phyloP scores from a whole-genome alignment of 257 asterid genomes.

The Ligustrum vulgare region DNA sequence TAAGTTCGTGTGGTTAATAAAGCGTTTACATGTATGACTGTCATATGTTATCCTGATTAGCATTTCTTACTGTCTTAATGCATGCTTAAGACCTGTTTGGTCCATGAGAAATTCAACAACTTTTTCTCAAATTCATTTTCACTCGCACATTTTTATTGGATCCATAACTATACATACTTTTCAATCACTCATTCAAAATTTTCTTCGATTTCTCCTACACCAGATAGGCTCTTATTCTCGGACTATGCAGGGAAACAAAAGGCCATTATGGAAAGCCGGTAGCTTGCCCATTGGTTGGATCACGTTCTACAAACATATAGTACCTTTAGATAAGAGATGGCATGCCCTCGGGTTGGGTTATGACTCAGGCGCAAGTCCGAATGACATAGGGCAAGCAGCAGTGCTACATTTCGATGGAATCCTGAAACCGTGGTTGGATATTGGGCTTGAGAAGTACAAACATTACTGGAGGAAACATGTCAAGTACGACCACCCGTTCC shows the following conservation, averaged over 20 bases:
- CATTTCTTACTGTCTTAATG: background rate
- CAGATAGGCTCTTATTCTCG: background rate
- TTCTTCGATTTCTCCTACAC: no score
- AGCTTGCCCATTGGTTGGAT: conserved; percentile 90
- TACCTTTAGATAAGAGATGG: conserved; percentile 66
- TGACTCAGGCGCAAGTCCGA: conserved; percentile 47
- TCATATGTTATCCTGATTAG: background rate
- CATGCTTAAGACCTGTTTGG: background rate
- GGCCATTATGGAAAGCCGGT: conserved; percentile 64
- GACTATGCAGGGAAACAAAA: conserved; percentile 54
- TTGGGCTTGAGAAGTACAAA: conserved; percentile 73
- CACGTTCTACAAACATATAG: conserved; percentile 64
- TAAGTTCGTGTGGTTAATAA: background rate
- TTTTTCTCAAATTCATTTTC: no score
- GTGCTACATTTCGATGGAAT: conserved; percentile 85
- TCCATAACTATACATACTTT: no score
- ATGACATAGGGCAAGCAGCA: conserved; percentile 58
- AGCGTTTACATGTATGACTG: background rate
- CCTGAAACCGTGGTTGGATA: conserved; percentile 89
- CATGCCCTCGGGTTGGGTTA: conserved; percentile 80
- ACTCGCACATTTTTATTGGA: no score
- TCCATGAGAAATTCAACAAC: no score
- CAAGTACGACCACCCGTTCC: conserved; percentile 63
- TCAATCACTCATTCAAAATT: no score
- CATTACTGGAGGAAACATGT: conserved; percentile 66